Percentiles rank a stretch among this genome's conserved stretches.
Evolutionary conservation across 2,329 filamentous ascomycete species (phyloP).

Genomic region (Aureobasidium musti): DNA sequence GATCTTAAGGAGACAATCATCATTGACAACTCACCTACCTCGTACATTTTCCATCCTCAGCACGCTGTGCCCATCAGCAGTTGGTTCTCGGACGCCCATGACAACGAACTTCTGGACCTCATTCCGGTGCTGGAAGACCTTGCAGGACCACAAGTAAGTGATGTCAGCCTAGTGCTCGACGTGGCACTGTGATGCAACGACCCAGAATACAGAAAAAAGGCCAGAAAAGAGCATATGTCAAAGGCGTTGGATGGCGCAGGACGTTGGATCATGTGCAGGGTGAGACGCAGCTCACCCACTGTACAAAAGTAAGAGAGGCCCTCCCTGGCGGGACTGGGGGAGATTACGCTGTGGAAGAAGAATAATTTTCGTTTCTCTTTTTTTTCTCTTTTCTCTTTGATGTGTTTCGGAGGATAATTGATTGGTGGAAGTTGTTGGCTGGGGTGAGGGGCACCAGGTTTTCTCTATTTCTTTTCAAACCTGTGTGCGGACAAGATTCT

Average conservation of each 20-base stretch:
- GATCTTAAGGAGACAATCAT: conserved; percentile 98
- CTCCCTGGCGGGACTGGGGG: conserved; percentile 29
- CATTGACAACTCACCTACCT: conserved; percentile 98
- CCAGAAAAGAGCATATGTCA: conserved; percentile 21
- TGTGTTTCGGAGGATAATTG: conserved; percentile 19
- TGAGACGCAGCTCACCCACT: conserved; percentile 22
- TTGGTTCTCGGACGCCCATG: conserved; percentile 99
- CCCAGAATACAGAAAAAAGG: background rate
- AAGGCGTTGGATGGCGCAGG: conserved; percentile 22
- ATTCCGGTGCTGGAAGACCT: conserved; percentile 98
- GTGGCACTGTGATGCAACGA: conserved; percentile 58
- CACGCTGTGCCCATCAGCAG: conserved; percentile 99
- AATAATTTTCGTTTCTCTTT: conserved; percentile 28
- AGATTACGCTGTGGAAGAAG: conserved; percentile 18
- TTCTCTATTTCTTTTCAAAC: conserved; percentile 19
- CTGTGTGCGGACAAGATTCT: conserved; percentile 16
- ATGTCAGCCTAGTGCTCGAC: conserved; percentile 97
- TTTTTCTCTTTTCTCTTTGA: conserved; percentile 12
- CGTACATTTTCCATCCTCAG: conserved; percentile 99
- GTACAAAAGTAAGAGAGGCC: conserved; percentile 25
- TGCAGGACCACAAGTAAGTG: conserved; percentile 81
- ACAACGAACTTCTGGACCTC: conserved; percentile 95
- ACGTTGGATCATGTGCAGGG: conserved; percentile 18
- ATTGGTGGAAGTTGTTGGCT: conserved; percentile 25
- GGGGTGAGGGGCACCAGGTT: conserved; percentile 12